These are phyloP conservation scores for Brassica rapa DNA, from an alignment of 345 rosid species.

Conservation along the genomic window DNA sequence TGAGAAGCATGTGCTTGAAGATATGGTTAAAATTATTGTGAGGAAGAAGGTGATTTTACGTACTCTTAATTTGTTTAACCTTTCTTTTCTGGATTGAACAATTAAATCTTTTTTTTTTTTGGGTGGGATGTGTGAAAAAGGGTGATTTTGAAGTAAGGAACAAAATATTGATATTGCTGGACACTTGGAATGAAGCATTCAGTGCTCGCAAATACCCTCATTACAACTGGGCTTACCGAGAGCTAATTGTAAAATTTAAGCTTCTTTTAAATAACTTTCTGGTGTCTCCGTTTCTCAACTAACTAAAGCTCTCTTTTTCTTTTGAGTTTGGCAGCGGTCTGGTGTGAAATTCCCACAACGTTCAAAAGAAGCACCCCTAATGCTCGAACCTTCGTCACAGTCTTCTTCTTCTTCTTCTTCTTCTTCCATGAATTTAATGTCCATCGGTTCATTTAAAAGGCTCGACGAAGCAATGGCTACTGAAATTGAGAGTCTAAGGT, in stretches of 20 bases:
- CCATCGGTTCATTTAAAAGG: slow-evolving; percentile 73
- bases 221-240: slow-evolving; percentile 85
- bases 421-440: slow-evolving; percentile 64
- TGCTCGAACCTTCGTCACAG: slow-evolving; percentile 73
- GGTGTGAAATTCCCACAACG: slow-evolving; percentile 81
- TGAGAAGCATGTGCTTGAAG: slow-evolving; percentile 77
- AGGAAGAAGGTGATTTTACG: slow-evolving; percentile 60
- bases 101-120: background rate
- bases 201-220: slow-evolving; percentile 76
- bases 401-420: slow-evolving; percentile 31
- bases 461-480: slow-evolving; percentile 95
- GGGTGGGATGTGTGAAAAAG: slow-evolving; percentile 37
- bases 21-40: slow-evolving; percentile 81
- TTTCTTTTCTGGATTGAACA: background rate
- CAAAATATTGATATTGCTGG: slow-evolving; percentile 74
- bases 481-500: slow-evolving; percentile 79
- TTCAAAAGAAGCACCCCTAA: slow-evolving; percentile 65
- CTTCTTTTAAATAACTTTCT: background rate
- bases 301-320: background rate
- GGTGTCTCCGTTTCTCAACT: background rate
- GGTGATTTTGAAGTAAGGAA: slow-evolving; percentile 77
- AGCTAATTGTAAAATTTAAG: slow-evolving; percentile 58
- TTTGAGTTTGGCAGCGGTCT: slow-evolving; percentile 51
- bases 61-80: background rate
- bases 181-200: slow-evolving; percentile 97